Percentiles rank a stretch among this genome's conserved stretches.
Evolutionary conservation across 2,329 filamentous ascomycete genomes (phyloP).

Genomic region (Botryotinia calthae): DNA sequence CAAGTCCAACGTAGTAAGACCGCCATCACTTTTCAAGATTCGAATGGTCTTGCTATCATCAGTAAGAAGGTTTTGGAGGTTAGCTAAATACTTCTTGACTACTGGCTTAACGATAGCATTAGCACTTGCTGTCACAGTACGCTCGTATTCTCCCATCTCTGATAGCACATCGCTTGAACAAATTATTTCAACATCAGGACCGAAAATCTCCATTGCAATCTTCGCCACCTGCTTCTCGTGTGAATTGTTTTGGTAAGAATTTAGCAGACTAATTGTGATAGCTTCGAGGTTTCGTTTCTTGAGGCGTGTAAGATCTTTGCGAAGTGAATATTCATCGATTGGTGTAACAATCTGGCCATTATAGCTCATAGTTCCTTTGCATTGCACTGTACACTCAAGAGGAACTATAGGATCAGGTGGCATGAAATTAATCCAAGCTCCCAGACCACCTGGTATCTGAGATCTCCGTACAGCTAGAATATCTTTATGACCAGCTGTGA

Average conservation of each 20-base stretch:
- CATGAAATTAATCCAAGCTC: constrained; percentile 3
- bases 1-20: constrained; percentile 11
- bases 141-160: constrained; percentile 14
- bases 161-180: constrained; percentile 14
- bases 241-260: constrained; percentile 7
- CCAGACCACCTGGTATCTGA: constrained; percentile 8
- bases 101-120: constrained; percentile 10
- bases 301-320: not conserved
- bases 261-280: constrained; percentile 10
- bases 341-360: not conserved
- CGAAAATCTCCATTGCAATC: not conserved
- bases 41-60: constrained; percentile 14
- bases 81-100: constrained; percentile 4
- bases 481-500: constrained; percentile 1
- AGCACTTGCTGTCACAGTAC: constrained; percentile 6
- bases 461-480: constrained; percentile 9
- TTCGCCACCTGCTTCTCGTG: constrained; percentile 8
- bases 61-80: constrained; percentile 7
- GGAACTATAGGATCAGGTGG: constrained; percentile 1
- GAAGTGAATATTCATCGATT: constrained; percentile 2
- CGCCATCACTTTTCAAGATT: constrained; percentile 18
- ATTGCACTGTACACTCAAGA: constrained; percentile 2
- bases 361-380: not conserved
- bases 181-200: constrained; percentile 10
- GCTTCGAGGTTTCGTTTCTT: constrained; percentile 6